Evolutionary conservation across 768 basidiomycete genomes (phyloP).

Genomic region (Boletales sp.): DNA sequence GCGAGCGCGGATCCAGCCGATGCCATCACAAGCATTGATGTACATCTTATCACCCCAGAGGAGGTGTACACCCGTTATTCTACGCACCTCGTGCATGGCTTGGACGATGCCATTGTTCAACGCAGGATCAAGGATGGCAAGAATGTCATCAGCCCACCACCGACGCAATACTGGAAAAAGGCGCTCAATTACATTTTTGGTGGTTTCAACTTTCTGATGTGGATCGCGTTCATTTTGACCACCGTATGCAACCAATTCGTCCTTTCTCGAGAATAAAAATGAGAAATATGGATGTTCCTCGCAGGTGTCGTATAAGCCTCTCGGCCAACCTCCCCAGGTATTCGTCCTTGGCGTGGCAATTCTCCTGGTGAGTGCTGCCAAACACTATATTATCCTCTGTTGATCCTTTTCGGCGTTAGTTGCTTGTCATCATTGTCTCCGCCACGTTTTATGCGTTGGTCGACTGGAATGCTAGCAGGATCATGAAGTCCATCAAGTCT

Average conservation of each 20-base stretch:
- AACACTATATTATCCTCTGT: conserved; percentile 3
- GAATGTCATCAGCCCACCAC: conserved; percentile 48
- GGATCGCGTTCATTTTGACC: conserved; percentile 47
- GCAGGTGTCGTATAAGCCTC: conserved; percentile 48
- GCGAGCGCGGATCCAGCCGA: conserved; percentile 30
- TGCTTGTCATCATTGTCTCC: conserved; percentile 38
- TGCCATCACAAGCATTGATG: conserved; percentile 44
- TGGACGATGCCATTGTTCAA: conserved; percentile 40
- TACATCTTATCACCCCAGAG: conserved; percentile 41
- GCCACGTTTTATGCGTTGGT: conserved; percentile 46
- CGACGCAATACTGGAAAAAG: conserved; percentile 46
- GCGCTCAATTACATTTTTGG: conserved; percentile 50
- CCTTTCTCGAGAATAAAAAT: neutral
- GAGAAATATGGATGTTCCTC: neutral
- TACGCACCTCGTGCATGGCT: conserved; percentile 40
- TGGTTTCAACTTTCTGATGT: conserved; percentile 54
- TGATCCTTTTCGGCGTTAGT: conserved; percentile 17
- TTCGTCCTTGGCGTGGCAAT: conserved; percentile 49
- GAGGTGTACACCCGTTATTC: conserved; percentile 44
- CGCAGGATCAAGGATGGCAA: conserved; percentile 35
- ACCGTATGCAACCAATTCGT: conserved; percentile 24
- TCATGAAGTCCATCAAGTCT: conserved; percentile 53
- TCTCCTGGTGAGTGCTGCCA: conserved; percentile 34
- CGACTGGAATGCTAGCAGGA: conserved; percentile 44
- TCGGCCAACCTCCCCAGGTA: conserved; percentile 38